Evolutionary conservation across 768 basidiomycete species (phyloP), one percentile per base, ranked within the genome.

Genomic region (Rhizopogon vulgaris): DNA sequence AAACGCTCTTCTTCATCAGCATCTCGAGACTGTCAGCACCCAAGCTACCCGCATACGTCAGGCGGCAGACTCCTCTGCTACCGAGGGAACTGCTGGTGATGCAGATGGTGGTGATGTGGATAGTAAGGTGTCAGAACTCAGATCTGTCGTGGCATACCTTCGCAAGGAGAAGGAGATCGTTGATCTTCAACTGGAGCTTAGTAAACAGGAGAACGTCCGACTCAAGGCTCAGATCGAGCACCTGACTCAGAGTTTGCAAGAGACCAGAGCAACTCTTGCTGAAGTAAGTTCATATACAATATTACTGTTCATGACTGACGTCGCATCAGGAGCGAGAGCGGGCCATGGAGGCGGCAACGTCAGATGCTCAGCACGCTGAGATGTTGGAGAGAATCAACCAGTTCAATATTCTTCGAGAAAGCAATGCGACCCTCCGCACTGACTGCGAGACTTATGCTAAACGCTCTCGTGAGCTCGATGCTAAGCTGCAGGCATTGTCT

Each of bases 101-200:
- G 71, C 58, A 18, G 80, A 80, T 17, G 52, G 68, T 8, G 81
- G 75, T 15, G 82, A 84, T 53, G 60, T 71, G 3, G 86, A 88
- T 56, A 74, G 74, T 2, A 85, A 89, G 62, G 57, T 88, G 9
- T 74, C 84, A 0, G 89, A 91, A 57, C 69, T 92, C 18, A 85
- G 87, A 27, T 79, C 85, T 15, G 85, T 92, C 25, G 83, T 93
- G 39, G 77, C 83, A 2, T 94, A 89, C 67, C 72, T 94, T 32
- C 79, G 92, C 38, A 90, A 87, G 62, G 92, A 94, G 74, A 93
- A 94, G 69, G 90, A 94, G 64, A 91, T 94, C 48, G 85, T 90
- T 41, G 91, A 94, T 58, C 78, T 93, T 30, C 90, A 93, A 56
- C 75, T 91, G 24, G 88, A 93, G 60, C 79, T 94, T 43, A 78